Base-by-base conservation (phyloP, 495 filamentous ascomycete genomes). In the Jackrogersella minutella region DNA sequence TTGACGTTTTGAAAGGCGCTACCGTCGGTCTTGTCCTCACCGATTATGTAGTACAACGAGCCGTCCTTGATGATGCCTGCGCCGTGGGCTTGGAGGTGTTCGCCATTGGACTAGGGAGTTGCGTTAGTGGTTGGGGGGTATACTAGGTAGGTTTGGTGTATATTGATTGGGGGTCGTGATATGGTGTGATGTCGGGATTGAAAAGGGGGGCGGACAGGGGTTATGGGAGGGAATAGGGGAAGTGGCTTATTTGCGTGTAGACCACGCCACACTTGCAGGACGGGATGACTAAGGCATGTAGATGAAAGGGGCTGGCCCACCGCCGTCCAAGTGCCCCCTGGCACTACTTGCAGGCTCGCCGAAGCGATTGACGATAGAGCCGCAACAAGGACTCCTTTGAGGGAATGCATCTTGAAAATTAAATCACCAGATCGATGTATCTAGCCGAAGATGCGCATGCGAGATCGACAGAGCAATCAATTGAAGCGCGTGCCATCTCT, bases 1-100 rank as follows among this genome's bases (percentile, higher is more conserved):
- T 88, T 89, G 44, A 91, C 77, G 63, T 82, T 84, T 60, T 85
- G 79, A 71, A 90, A 90, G 5, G 78, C 71, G 30, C 74, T 78
- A 26, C 87, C 88, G 41, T 79, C 66, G 3, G 81, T 77, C 73
- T 91, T 89, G 76, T 91, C 87, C 74, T 91, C 88, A 41, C 88
- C 88, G 40, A 89, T 78, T 55, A 84, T 76, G 76, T 89, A 89
- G 78, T 85, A 91, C 0, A 78, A 79, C 14, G 76, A 77, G 61
- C 82, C 79, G 2, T 81, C 83, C 44, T 84, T 71, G 69, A 86
- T 82, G 13, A 87, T 59, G 52, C 85, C 86, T 0, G 80, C 82
- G 36, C 82, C 82, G 61, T 85, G 82, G 3, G 88, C 88, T 77
- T 91, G 85, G 8, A 91, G 78, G 69, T 89, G 88, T 13, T 84